A percentile compares a stretch with the other conserved stretches of the same genome.
phyloP scores from a whole-genome alignment of 768 basidiomycete genomes.

The Floccularia luteovirens region DNA sequence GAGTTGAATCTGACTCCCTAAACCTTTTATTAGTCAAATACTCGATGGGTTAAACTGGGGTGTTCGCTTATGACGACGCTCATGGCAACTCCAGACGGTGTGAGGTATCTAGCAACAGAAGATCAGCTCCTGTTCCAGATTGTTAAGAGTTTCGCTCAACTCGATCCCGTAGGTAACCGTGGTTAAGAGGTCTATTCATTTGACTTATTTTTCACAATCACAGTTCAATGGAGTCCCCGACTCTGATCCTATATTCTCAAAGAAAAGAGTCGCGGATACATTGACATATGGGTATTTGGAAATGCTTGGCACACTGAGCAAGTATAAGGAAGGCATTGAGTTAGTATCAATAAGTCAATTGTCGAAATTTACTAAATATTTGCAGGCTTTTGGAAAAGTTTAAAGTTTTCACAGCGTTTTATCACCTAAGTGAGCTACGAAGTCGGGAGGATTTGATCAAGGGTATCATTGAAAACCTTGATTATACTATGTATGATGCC shows the following conservation, averaged over 20 bases:
- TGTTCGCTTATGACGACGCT: conserved; percentile 79
- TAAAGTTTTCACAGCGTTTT: conserved; percentile 92
- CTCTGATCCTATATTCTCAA: conserved; percentile 80
- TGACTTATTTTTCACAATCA: neutral
- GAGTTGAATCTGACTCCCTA: neutral
- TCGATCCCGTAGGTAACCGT: conserved; percentile 72
- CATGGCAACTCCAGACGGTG: conserved; percentile 75
- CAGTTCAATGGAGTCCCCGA: conserved; percentile 70
- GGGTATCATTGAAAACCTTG: conserved; percentile 84
- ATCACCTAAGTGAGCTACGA: conserved; percentile 86
- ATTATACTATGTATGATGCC: conserved; percentile 74
- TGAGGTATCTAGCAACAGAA: conserved; percentile 71
- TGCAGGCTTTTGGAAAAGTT: conserved; percentile 84
- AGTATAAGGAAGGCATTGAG: conserved; percentile 85
- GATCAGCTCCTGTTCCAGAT: conserved; percentile 84
- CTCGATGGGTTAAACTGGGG: conserved; percentile 82
- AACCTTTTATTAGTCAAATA: conserved; percentile 46
- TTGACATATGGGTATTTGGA: conserved; percentile 92
- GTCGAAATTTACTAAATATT: conserved; percentile 3
- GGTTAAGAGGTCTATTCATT: no score
- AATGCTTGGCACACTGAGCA: conserved; percentile 90
- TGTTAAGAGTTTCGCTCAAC: conserved; percentile 79
- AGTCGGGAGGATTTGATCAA: conserved; percentile 90
- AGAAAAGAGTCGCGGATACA: conserved; percentile 71
- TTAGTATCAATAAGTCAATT: conserved; percentile 28